phyloP scores from a whole-genome alignment of 164 flowering plant species.

The Kalanchoe fedtschenkoi region DNA sequence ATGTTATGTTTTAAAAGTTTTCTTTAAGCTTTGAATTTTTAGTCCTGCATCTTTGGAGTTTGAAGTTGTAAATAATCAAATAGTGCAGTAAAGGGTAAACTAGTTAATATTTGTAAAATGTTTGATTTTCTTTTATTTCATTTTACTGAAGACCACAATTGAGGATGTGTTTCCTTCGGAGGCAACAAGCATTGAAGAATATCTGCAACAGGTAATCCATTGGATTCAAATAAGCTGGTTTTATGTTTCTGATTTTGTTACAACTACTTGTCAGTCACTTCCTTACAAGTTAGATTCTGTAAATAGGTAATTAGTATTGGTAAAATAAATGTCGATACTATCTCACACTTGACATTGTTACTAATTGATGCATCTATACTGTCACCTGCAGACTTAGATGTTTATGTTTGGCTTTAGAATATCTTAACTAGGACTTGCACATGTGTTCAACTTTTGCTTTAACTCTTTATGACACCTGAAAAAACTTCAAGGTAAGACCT shows the following conservation, averaged over 20 bases:
- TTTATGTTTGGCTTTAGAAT: not conserved
- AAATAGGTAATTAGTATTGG: not conserved
- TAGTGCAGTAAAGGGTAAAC: not conserved
- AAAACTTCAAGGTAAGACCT: not conserved
- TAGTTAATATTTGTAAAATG: not conserved
- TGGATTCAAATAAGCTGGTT: not conserved
- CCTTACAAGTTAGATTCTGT: not conserved
- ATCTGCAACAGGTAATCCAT: constrained; percentile 77
- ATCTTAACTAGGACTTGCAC: not conserved
- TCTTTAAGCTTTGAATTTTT: not conserved
- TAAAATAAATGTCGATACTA: not conserved
- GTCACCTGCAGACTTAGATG: not conserved
- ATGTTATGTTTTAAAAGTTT: not conserved
- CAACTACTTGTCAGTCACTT: not conserved
- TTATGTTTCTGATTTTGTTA: not conserved
- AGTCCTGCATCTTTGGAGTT: not conserved
- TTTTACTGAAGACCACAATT: constrained; percentile 63
- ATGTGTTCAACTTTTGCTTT: not conserved
- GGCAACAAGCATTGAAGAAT: constrained; percentile 85
- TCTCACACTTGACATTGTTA: not conserved
- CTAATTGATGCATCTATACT: not conserved
- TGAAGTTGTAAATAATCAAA: not conserved
- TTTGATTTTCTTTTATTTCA: not conserved
- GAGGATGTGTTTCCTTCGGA: constrained; percentile 97
- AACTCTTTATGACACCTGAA: not conserved